These are phyloP conservation scores for Euphorbia celastroides DNA, from an alignment of 441 rosid species.

Conservation along the genomic window DNA sequence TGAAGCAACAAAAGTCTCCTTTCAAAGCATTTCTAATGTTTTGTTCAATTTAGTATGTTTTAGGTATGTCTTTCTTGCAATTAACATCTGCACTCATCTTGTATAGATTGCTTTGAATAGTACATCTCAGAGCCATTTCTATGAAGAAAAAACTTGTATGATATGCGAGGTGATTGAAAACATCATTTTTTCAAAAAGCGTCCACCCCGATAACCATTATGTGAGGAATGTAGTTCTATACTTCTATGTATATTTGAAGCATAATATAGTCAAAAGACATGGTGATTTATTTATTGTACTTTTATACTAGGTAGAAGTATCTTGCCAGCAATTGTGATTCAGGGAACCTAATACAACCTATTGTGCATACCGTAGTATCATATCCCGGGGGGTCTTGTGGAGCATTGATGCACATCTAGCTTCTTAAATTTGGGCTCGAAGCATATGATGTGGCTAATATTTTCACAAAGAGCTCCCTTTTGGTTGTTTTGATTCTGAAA, in stretches of 20 bases:
- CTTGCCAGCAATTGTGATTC: neutral
- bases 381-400: neutral
- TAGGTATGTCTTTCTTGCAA: neutral
- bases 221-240: neutral
- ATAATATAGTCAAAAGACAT: too few species aligned
- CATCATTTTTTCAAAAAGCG: neutral
- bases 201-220: neutral
- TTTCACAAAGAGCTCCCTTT: neutral
- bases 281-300: too few species aligned
- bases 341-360: neutral
- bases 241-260: neutral
- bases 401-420: too few species aligned
- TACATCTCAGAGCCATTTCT: neutral
- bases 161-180: neutral
- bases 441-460: neutral
- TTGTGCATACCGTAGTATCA: neutral
- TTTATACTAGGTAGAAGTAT: neutral
- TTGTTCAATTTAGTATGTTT: neutral
- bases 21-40: neutral
- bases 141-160: conserved; percentile 1
- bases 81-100: neutral
- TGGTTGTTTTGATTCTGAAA: neutral
- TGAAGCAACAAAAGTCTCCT: neutral
- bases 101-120: neutral
- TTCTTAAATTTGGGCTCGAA: neutral